Evolutionary conservation across 805 yeast species (phyloP), one percentile per base, ranked within the genome.

Genomic region (Saccharomycopsis fermentans): DNA sequence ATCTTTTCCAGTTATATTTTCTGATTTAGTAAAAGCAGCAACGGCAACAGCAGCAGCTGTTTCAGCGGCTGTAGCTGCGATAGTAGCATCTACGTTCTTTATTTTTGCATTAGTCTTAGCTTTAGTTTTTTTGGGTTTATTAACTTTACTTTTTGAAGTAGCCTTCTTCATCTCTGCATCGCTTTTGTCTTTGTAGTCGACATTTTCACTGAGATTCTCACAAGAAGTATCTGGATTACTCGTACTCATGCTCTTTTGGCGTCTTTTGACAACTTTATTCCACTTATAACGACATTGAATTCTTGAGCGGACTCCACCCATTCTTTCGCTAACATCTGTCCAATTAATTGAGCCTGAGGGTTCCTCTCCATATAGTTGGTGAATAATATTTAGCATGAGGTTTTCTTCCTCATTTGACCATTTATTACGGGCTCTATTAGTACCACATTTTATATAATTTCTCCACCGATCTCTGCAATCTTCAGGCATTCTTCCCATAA

Each of bases 391-490:
- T 57, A 77, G 77, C 61, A 91, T 73, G 56, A 73, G 70, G 19
- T 73, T 76, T 68, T 91, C 97, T 66, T 89, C 96, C 37, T 79
- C 82, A 0, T 70, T 67, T 0, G 85, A 74, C 98, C 98, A 91
- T 68, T 86, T 88, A 69, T 87, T 87, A 55, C 81, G 78, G 8
- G 83, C 81, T 63, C 97, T 77, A 57, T 81, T 81, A 17, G 76
- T 76, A 26, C 97, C 97, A 74, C 97, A 92, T 70, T 91, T 91
- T 62, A 91, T 87, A 68, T 91, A 92, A 69, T 92, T 92, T 70
- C 98, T 78, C 96, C 96, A 92, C 65, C 98, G 78, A 70, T 92
- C 98, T 65, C 98, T 79, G 70, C 97, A 91, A 72, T 92, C 98
- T 68, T 92, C 98, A 0, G 98, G 97, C 98, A 92, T 92, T 66